Evolutionary conservation across 139 green algal genomes (phyloP).

Genomic region (Chlamydomonas incerta): DNA sequence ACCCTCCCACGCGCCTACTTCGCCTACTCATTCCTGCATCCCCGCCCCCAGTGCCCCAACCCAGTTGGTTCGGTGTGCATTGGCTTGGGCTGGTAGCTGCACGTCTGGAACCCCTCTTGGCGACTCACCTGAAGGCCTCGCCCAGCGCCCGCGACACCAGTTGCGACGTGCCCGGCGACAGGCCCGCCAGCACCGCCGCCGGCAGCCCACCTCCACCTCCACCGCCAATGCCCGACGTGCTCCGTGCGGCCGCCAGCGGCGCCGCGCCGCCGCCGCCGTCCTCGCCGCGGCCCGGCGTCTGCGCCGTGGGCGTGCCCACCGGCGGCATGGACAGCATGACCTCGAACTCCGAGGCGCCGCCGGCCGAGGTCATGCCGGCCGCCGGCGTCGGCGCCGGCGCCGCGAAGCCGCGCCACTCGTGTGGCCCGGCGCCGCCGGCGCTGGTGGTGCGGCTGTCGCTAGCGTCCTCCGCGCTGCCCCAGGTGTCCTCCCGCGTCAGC

Average conservation of each 20-base stretch:
- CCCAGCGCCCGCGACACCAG: slow-evolving; percentile 24
- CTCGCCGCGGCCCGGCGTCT: slow-evolving; percentile 5
- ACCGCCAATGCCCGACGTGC: background rate
- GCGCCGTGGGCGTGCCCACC: background rate
- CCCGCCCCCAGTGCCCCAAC: too few species aligned
- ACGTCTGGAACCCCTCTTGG: too few species aligned
- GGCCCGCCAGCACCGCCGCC: background rate
- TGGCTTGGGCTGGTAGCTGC: too few species aligned
- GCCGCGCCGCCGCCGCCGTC: background rate
- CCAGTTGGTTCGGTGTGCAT: too few species aligned
- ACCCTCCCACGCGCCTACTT: too few species aligned
- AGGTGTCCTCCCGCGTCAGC: background rate
- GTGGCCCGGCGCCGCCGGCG: background rate
- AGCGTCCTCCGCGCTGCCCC: background rate
- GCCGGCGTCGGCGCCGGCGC: too few species aligned
- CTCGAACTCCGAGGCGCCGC: background rate
- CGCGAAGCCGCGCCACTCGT: too few species aligned
- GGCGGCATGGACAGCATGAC: slow-evolving; percentile 24
- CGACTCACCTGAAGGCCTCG: background rate
- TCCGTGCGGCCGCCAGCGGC: background rate
- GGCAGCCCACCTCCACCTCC: background rate
- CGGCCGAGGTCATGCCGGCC: background rate
- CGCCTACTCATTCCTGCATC: too few species aligned
- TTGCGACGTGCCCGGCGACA: slow-evolving; percentile 1
- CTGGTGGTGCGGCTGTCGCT: background rate